Base-by-base conservation (phyloP, 192 early-diverging fungal genomes). In the Umbelopsis sp. region DNA sequence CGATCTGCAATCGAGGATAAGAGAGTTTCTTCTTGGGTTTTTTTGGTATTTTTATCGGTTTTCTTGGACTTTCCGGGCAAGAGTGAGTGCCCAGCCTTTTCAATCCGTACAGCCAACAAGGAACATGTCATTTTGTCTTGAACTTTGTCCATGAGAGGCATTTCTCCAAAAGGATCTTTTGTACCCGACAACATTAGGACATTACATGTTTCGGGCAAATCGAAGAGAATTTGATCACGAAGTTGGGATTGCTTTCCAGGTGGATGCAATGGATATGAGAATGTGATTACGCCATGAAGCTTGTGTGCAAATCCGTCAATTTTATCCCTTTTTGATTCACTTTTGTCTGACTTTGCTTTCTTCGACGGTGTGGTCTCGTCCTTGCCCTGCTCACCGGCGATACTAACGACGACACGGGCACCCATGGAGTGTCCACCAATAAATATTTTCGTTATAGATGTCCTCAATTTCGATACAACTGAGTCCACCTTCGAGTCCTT, bases 381-480 rank as follows among this genome's bases (percentile, higher is more conserved):
- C 33, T 61, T 61, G 55, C 30, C 3, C 13, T 61, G 30, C 16
- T 61, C 30, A 18, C 33, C 55, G 7, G 27, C 55, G 30, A 61
- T 61, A 13, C 55, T 61, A 4, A 61, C 55, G 16, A 61, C 30
- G 3, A 61, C 55, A 22, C 55, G 21, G 35, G 55, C 55, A 35
- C 55, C 55, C 27, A 61, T 35, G 3, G 55, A 61, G 55, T 61
- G 55, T 16, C 55, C 55, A 18, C 55, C 55, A 35, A 61, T 61
- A 18, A 35, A 61, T 18, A 61, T 25, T 61, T 30, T 25, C 16
- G 55, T 33, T 25, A 25, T 35, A 0, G 25, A 35, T 15, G 27
- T 18, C 13, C 55, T 25, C 10, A 61, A 25, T 25, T 8, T 61
- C 35, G 55, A 30, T 8, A 61, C 55, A 22, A 33, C 27, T 11